Evolutionary conservation across 2,329 filamentous ascomycete genomes (phyloP).

Genomic region (Mycogone perniciosa): DNA sequence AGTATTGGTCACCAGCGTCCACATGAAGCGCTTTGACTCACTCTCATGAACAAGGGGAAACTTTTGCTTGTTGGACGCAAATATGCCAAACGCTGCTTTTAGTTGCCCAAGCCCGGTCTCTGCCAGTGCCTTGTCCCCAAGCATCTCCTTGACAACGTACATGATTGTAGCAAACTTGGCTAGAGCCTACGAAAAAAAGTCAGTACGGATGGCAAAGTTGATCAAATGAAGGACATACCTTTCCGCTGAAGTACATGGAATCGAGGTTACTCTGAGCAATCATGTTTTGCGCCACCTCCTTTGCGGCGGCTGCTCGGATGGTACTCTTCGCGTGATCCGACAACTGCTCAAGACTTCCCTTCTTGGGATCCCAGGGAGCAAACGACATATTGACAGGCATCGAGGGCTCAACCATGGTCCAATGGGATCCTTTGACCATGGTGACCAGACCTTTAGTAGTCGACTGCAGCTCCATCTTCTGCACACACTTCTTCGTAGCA

Average conservation of each 20-base stretch:
- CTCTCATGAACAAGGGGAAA: constrained; percentile 60
- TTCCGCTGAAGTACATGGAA: constrained; percentile 92
- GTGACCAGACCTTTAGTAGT: constrained; percentile 79
- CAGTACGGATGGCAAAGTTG: background rate
- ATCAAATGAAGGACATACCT: constrained; percentile 39
- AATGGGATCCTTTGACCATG: constrained; percentile 63
- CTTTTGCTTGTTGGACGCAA: constrained; percentile 61
- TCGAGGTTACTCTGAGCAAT: constrained; percentile 64
- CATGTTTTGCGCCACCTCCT: constrained; percentile 73
- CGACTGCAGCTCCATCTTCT: constrained; percentile 61
- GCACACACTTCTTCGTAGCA: constrained; percentile 42
- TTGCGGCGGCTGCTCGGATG: constrained; percentile 57
- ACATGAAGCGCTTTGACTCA: constrained; percentile 26
- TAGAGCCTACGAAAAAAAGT: constrained; percentile 44
- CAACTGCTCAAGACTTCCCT: constrained; percentile 41
- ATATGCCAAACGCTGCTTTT: constrained; percentile 60
- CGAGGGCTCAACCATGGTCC: constrained; percentile 70
- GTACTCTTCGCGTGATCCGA: constrained; percentile 48
- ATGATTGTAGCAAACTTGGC: constrained; percentile 69
- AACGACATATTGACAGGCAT: constrained; percentile 72
- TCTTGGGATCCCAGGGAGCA: constrained; percentile 63
- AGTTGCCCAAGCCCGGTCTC: constrained; percentile 53
- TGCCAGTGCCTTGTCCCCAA: constrained; percentile 52
- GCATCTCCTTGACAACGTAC: constrained; percentile 57
- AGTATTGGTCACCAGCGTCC: constrained; percentile 8